Conservation (phyloP, 2,329 filamentous ascomycete genomes). For the Verticillium nonalfalfae region DNA sequence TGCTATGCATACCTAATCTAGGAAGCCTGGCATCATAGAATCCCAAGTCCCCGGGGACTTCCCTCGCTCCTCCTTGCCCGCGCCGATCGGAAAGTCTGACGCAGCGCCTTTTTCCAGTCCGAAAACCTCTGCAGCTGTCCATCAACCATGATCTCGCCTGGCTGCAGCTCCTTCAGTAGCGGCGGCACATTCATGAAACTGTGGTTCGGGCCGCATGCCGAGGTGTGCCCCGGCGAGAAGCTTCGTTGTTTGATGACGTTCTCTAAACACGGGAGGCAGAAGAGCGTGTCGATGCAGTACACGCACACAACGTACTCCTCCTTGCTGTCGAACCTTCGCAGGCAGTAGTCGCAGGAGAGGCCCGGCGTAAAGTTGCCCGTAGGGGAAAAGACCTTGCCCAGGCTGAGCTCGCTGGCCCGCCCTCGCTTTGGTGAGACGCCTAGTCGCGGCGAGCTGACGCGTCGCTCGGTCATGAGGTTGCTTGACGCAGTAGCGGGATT, state of each 20-base stretch:
- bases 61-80: background rate
- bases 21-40: background rate
- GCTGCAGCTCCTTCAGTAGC: constrained; percentile 24
- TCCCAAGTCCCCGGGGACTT: constrained; percentile 2
- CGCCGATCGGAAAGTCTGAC: constrained; percentile 14
- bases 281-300: constrained; percentile 29
- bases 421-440: constrained; percentile 8
- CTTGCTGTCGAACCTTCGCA: constrained; percentile 22
- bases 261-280: constrained; percentile 26
- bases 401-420: constrained; percentile 13
- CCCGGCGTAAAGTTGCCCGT: constrained; percentile 1
- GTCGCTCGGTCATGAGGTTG: constrained; percentile 12
- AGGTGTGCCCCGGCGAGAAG: constrained; percentile 15
- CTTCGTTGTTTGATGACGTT: constrained; percentile 21
- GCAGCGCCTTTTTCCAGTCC: constrained; percentile 27
- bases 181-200: constrained; percentile 31
- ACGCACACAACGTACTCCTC: constrained; percentile 28
- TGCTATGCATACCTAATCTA: background rate
- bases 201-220: constrained; percentile 22
- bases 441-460: constrained; percentile 6
- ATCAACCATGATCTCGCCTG: constrained; percentile 30
- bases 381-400: constrained; percentile 13
- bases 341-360: constrained; percentile 28
- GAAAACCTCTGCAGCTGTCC: constrained; percentile 23
- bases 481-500: constrained; percentile 1